Evolutionary conservation across 73 alveolate genomes (phyloP), one percentile per base, ranked within the genome.

Genomic region (Paramecium sexaurelia): DNA sequence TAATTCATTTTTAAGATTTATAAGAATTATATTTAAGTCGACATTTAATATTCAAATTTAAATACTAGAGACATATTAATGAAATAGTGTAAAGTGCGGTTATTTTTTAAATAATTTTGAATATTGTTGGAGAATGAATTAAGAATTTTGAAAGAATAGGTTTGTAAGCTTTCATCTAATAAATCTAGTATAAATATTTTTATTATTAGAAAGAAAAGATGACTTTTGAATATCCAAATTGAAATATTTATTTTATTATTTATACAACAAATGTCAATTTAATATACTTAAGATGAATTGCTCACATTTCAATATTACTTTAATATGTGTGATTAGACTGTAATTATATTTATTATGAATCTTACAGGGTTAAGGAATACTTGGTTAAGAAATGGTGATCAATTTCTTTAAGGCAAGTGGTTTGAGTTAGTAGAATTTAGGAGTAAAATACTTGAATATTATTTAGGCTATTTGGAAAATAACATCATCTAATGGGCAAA

Each of bases 211-310:
- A n/a, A n/a, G n/a, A n/a, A n/a, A n/a, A n/a, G n/a, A n/a, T n/a
- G n/a, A n/a, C n/a, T n/a, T n/a, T n/a, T n/a, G n/a, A n/a, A n/a
- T n/a, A 11, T 3, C 11, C 17, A 51, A 51, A 51, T 17, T 17
- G 33, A 17, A 51, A 51, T n/a, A 17, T 17, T n/a, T 51, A 43
- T 43, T 2, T 5, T 3, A 17, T 51, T 51, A 51, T 51, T 51
- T 51, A 51, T 51, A 51, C 17, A 17, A 51, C 32, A 17, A 17
- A 61, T 61, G 83, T 61, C 83, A 61, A 61, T 61, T 29, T 32
- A 61, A 61, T 61, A 61, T 61, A 61, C 39, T 61, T 61, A 61
- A 24, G 83, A 61, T 61, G 83, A 61, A 32, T 32, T 61, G 43
- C 83, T 61, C 26, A 26, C 83, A 22, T 61, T 61, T 6, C 83